Base-by-base conservation (phyloP, 495 filamentous ascomycete species). In the Hypoxylon cercidicola region DNA sequence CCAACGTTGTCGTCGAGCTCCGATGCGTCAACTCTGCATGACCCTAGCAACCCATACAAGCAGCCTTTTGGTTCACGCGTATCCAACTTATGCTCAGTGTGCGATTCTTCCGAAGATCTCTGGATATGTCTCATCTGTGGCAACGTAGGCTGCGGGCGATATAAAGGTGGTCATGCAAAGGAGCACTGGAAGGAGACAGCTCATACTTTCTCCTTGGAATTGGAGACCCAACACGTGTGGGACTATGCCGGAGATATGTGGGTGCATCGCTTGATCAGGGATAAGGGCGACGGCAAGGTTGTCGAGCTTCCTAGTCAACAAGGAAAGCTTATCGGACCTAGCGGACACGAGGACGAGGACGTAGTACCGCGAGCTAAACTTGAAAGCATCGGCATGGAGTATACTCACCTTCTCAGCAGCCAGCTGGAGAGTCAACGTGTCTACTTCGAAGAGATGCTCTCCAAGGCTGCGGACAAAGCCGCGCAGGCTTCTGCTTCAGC, bases 81-180 rank as follows among this genome's bases (percentile, higher is more conserved):
- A 3, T 70, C 76, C 19, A 82, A 82, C 58, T 71, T 86, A 6
- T 97, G 93, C 77, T 83, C 78, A 64, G 83, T 90, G 16, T 97
- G 93, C 75, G 88, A 88, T 67, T 87, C 86, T 6, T 84, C 88
- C 10, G 74, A 86, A 9, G 96, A 98, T 64, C 87, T 99, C 44
- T 99, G 95, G 95, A 93, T 90, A 54, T 93, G 91, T 72, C 82
- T 99, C 10, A 95, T 99, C 63, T 99, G 95, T 74, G 95, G 95
- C 32, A 91, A 88, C 56, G 88, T 96, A 7, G 95, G 95, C 6
- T 99, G 95, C 71, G 95, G 95, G 9, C 87, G 95, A 23, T 99
- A 99, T 73, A 94, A 97, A 72, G 86, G 86, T 20, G 96, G 92
- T 1, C 95, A 99, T 73, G 95, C 95, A 28, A 97, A 94, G 73